A percentile compares a stretch with the other conserved stretches of the same genome.
phyloP scores from a whole-genome alignment of 2,329 filamentous ascomycete genomes.

The Botrytis elliptica region DNA sequence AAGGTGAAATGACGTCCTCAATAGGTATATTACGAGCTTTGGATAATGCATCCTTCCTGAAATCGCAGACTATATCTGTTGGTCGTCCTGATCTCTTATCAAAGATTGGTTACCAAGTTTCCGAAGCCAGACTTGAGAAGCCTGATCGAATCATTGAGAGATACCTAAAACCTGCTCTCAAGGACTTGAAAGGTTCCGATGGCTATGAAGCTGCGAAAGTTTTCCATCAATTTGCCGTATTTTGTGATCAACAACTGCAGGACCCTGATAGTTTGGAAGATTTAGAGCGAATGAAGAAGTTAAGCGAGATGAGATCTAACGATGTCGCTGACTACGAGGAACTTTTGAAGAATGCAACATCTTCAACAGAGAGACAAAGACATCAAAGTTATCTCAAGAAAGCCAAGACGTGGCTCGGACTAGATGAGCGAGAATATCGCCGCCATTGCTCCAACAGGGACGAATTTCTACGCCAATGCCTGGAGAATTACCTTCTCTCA shows the following conservation, averaged over 20 bases:
- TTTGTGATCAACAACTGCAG: slow-evolving; percentile 92
- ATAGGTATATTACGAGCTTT: slow-evolving; percentile 84
- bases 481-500: slow-evolving; percentile 90
- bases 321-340: slow-evolving; percentile 74
- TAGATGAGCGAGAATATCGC: slow-evolving; percentile 84
- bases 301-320: slow-evolving; percentile 76
- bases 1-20: slow-evolving; percentile 84
- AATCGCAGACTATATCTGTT: slow-evolving; percentile 68
- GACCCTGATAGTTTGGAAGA: slow-evolving; percentile 84
- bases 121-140: slow-evolving; percentile 85
- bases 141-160: slow-evolving; percentile 85
- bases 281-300: slow-evolving; percentile 72
- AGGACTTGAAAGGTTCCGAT: slow-evolving; percentile 67
- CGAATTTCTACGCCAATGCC: slow-evolving; percentile 80
- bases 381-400: slow-evolving; percentile 64
- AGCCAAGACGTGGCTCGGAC: slow-evolving; percentile 83
- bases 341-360: slow-evolving; percentile 46
- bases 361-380: slow-evolving; percentile 52
- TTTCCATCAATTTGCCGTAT: slow-evolving; percentile 90
- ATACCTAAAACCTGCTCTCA: slow-evolving; percentile 81
- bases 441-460: slow-evolving; percentile 73
- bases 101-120: slow-evolving; percentile 84
- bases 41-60: slow-evolving; percentile 58
- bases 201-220: slow-evolving; percentile 80
- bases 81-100: slow-evolving; percentile 78